phyloP scores from a whole-genome alignment of 768 basidiomycete species.

The Lenzites betulinus region DNA sequence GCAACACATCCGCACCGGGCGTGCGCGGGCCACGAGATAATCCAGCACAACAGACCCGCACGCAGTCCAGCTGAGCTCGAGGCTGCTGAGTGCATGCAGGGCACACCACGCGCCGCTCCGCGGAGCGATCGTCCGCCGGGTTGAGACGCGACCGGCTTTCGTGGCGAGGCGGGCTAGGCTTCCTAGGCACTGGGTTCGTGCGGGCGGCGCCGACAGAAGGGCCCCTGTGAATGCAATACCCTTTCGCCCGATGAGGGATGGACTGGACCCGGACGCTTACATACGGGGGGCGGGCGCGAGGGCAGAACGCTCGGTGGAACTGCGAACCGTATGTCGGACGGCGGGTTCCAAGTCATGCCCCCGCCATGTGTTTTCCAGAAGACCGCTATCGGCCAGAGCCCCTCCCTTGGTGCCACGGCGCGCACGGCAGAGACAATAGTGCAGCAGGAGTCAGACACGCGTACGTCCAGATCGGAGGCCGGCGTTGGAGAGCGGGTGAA shows the following conservation, averaged over 20 bases:
- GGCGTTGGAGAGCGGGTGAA: not conserved
- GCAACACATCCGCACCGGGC: not conserved
- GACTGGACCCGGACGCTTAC: constrained; percentile 14
- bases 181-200: not conserved
- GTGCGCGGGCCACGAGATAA: too few relatives aligned
- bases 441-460: constrained; percentile 2
- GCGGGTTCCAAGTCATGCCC: constrained; percentile 13
- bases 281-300: constrained; percentile 9
- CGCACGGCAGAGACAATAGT: not conserved
- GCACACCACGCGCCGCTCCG: not conserved
- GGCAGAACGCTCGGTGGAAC: constrained; percentile 17
- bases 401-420: not conserved
- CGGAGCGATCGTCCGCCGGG: not conserved
- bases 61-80: too few relatives aligned
- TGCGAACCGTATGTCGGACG: constrained; percentile 7
- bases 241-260: constrained; percentile 9
- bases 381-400: constrained; percentile 7
- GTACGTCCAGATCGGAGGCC: constrained; percentile 5
- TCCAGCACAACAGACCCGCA: too few relatives aligned
- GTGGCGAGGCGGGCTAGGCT: not conserved
- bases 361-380: constrained; percentile 7
- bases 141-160: constrained; percentile 16
- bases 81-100: not conserved
- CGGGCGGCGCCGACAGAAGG: constrained; percentile 4
- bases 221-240: constrained; percentile 7